Percentiles rank a stretch among this genome's conserved stretches.
phyloP scores from a whole-genome alignment of 164 flowering plant species.

The Annona squamosa region DNA sequence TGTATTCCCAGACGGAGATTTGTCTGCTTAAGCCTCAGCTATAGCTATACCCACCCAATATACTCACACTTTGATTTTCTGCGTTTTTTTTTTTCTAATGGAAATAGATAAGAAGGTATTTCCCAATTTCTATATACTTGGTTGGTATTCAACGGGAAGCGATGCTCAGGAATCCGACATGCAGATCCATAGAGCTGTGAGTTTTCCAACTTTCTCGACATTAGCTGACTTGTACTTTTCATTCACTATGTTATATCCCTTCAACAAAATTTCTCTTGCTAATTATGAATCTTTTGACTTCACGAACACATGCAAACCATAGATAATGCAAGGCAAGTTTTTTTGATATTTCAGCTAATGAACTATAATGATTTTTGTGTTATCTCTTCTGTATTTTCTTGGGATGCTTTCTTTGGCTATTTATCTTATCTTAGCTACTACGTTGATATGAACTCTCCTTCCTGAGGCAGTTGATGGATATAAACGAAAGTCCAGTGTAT shows the following conservation, averaged over 20 bases:
- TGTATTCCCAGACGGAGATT: not conserved
- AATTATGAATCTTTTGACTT: no score
- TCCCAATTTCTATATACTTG: conserved; percentile 81
- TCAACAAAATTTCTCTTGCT: no score
- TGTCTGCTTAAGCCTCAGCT: not conserved
- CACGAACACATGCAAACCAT: no score
- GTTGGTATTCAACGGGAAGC: conserved; percentile 95
- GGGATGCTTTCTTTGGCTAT: not conserved
- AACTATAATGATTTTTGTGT: not conserved
- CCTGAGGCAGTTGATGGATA: conserved; percentile 74
- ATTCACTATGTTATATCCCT: no score
- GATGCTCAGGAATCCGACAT: conserved; percentile 82
- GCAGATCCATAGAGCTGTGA: conserved; percentile 86
- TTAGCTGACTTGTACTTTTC: no score
- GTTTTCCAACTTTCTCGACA: conserved; percentile 16
- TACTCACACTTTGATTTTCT: not conserved
- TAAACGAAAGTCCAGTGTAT: conserved; percentile 91
- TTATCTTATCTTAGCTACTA: not conserved
- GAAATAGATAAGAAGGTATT: conserved; percentile 81
- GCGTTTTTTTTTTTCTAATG: not conserved
- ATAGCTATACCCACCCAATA: no score
- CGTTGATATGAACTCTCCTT: not conserved
- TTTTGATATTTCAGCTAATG: not conserved
- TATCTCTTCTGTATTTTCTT: no score
- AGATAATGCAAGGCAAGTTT: no score